Evolutionary conservation across 2,329 filamentous ascomycete species (phyloP).

Genomic region (Chalaropsis thielavioides): DNA sequence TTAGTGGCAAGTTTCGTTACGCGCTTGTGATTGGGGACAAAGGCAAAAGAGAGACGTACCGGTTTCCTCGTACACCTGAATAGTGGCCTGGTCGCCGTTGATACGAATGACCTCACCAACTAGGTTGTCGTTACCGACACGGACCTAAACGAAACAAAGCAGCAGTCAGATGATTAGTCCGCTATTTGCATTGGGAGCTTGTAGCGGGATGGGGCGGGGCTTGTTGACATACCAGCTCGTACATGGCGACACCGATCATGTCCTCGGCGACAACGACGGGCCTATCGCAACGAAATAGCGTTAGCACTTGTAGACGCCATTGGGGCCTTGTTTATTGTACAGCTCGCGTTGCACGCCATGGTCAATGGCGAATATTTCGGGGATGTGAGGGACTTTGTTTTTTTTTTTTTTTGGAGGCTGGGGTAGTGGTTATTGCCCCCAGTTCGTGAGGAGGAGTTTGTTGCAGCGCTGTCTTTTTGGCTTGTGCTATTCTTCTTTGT

Average conservation of each 20-base stretch:
- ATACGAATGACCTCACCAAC: slow-evolving; percentile 98
- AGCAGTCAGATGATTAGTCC: not conserved
- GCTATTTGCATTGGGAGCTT: not conserved
- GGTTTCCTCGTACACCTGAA: slow-evolving; percentile 98
- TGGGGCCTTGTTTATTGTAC: not conserved
- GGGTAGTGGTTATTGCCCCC: no score
- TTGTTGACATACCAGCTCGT: slow-evolving; percentile 63
- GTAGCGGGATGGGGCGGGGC: not conserved
- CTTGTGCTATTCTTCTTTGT: no score
- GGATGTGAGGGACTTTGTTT: slow-evolving; percentile 16
- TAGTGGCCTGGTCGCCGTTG: slow-evolving; percentile 85
- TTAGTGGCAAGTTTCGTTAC: not conserved
- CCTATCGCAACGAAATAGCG: slow-evolving; percentile 28
- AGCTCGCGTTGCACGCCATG: not conserved
- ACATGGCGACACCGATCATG: slow-evolving; percentile 99
- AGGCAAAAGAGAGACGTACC: slow-evolving; percentile 38
- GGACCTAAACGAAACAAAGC: slow-evolving; percentile 43
- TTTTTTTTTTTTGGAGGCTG: no score
- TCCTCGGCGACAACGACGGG: slow-evolving; percentile 95
- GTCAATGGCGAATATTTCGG: slow-evolving; percentile 8
- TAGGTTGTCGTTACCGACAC: slow-evolving; percentile 80
- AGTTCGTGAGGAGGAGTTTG: no score
- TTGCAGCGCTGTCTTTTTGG: no score
- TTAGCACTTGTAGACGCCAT: slow-evolving; percentile 23
- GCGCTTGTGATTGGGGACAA: not conserved